These are phyloP conservation scores for Zea luxurians DNA, from an alignment of 176 grass and related monocot genomes.

Conservation along the genomic window DNA sequence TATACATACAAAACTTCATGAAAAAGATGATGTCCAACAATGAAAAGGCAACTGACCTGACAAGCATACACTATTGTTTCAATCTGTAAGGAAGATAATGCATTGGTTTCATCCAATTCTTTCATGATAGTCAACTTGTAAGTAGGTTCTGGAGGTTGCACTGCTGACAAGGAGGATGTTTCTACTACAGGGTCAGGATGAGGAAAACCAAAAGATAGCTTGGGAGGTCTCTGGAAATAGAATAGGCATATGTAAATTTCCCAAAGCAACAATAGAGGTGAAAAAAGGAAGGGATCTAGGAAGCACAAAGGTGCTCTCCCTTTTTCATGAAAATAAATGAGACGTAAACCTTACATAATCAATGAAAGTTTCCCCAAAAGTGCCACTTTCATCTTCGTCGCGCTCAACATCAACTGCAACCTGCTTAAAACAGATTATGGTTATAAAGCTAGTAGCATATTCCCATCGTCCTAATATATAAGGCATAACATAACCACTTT, in stretches of 20 bases:
- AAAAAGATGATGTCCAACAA: slow-evolving; percentile 21
- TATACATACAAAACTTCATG: neutral
- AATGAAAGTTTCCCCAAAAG: slow-evolving; percentile 82
- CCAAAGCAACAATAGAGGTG: neutral
- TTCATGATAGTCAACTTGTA: slow-evolving; percentile 80
- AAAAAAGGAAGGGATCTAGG: neutral
- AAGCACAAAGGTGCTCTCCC: slow-evolving; percentile 6
- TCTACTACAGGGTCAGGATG: slow-evolving; percentile 99
- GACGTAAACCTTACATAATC: slow-evolving; percentile 68
- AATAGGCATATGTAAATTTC: slow-evolving; percentile 9
- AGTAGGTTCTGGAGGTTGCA: slow-evolving; percentile 96
- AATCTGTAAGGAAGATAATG: slow-evolving; percentile 92
- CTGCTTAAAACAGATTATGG: slow-evolving; percentile 47
- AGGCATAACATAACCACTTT: no score
- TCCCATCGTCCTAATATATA: no score
- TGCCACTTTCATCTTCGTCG: slow-evolving; percentile 89
- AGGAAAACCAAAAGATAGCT: slow-evolving; percentile 69
- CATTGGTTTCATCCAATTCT: slow-evolving; percentile 72
- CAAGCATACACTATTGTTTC: slow-evolving; percentile 98
- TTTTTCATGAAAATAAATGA: slow-evolving; percentile 5
- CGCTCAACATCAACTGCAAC: slow-evolving; percentile 89
- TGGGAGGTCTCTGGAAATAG: slow-evolving; percentile 78
- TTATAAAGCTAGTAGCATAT: slow-evolving; percentile 19
- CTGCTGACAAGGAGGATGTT: slow-evolving; percentile 95
- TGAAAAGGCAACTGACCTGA: slow-evolving; percentile 63